phyloP scores from a whole-genome alignment of 768 basidiomycete genomes.

The Tricholoma hemisulphureum region DNA sequence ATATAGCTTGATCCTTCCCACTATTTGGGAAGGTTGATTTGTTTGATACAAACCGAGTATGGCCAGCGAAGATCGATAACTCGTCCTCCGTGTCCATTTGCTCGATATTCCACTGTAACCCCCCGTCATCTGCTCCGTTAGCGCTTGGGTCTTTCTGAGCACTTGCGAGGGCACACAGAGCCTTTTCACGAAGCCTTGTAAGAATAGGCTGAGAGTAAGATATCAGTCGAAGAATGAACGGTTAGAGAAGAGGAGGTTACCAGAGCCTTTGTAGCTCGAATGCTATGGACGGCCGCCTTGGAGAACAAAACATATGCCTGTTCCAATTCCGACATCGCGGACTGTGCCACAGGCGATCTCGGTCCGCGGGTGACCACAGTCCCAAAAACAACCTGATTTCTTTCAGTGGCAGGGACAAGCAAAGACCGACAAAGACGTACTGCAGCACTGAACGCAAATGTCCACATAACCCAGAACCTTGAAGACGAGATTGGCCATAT shows the following conservation, averaged over 20 bases:
- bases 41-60: constrained; percentile 58
- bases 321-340: constrained; percentile 70
- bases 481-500: constrained; percentile 46
- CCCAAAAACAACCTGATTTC: constrained; percentile 66
- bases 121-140: constrained; percentile 29
- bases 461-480: constrained; percentile 65
- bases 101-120: constrained; percentile 52
- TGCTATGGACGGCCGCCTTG: constrained; percentile 56
- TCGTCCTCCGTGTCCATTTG: constrained; percentile 61
- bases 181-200: constrained; percentile 62
- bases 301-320: constrained; percentile 65
- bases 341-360: constrained; percentile 59
- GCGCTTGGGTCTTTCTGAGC: constrained; percentile 37
- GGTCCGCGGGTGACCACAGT: constrained; percentile 77
- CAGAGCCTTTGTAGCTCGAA: constrained; percentile 63
- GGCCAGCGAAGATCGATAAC: constrained; percentile 66
- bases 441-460: constrained; percentile 54
- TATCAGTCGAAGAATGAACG: neutral
- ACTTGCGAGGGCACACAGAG: constrained; percentile 50
- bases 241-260: constrained; percentile 31
- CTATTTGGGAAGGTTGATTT: constrained; percentile 29
- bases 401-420: neutral
- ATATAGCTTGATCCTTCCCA: constrained; percentile 9
- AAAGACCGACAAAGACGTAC: constrained; percentile 26
- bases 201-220: constrained; percentile 51